Evolutionary conservation across 345 rosid genomes (phyloP).

Genomic region (Trapa bicornis): DNA sequence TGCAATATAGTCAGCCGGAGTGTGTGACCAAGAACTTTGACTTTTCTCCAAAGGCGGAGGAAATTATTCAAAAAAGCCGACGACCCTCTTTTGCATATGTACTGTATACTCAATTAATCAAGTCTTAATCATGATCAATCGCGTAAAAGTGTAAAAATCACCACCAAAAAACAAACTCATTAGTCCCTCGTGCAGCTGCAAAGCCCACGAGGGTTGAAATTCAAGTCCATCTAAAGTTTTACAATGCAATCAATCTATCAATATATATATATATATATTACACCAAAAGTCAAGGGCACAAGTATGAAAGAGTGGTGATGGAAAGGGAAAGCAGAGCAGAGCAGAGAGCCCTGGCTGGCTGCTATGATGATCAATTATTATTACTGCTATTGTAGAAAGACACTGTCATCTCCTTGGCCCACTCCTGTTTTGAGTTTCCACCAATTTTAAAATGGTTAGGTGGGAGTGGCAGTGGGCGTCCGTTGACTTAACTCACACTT

Average conservation of each 20-base stretch:
- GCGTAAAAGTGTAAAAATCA: background rate
- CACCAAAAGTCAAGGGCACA: no score
- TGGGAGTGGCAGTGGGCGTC: background rate
- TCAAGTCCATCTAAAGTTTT: background rate
- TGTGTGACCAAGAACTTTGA: background rate
- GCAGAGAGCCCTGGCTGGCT: no score
- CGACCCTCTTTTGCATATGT: background rate
- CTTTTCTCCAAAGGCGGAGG: background rate
- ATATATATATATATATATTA: no score
- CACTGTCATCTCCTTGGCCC: no score
- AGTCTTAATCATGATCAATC: slow-evolving; percentile 1
- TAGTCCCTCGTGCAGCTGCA: background rate
- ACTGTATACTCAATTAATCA: background rate
- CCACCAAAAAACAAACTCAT: background rate
- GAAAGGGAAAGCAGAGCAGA: no score
- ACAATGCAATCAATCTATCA: no score
- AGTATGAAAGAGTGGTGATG: no score
- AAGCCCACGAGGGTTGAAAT: background rate
- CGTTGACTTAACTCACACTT: background rate
- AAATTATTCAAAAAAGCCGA: background rate
- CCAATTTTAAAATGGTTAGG: background rate
- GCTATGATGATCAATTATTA: no score
- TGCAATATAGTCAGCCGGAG: background rate
- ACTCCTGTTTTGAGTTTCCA: background rate
- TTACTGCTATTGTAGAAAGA: no score